phyloP scores from a whole-genome alignment of 345 rosid genomes.

The Carallia brachiata region DNA sequence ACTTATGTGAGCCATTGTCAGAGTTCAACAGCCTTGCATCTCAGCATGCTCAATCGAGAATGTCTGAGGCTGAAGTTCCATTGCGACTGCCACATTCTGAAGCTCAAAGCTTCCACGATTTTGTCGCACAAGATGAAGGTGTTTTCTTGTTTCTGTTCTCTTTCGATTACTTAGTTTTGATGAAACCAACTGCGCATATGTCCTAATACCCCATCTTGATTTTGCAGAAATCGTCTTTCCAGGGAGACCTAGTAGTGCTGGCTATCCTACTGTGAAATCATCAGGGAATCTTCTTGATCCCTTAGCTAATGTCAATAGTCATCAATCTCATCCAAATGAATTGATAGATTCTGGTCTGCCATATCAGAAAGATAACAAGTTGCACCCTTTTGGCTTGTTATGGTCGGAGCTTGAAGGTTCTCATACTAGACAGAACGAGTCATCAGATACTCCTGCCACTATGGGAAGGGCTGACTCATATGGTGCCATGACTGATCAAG shows the following conservation, averaged over 20 bases:
- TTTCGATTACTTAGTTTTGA: neutral
- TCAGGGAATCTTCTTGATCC: constrained; percentile 26
- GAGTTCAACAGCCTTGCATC: constrained; percentile 32
- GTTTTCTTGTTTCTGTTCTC: neutral
- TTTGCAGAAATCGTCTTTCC: constrained; percentile 64
- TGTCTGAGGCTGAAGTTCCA: constrained; percentile 43
- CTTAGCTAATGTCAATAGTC: constrained; percentile 20
- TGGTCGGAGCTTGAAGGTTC: constrained; percentile 64
- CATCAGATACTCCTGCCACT: constrained; percentile 34
- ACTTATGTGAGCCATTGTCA: constrained; percentile 18
- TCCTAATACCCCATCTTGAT: constrained; percentile 11
- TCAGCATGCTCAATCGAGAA: constrained; percentile 37
- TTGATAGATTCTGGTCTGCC: constrained; percentile 29
- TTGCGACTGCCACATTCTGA: constrained; percentile 36
- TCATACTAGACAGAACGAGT: constrained; percentile 33
- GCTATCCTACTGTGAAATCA: constrained; percentile 31
- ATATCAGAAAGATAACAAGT: constrained; percentile 39
- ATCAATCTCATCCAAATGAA: constrained; percentile 32
- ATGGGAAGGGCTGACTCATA: constrained; percentile 32
- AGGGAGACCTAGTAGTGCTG: constrained; percentile 50
- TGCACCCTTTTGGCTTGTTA: constrained; percentile 59
- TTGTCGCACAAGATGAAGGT: constrained; percentile 59
- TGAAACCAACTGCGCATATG: neutral
- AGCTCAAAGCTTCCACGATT: constrained; percentile 41
- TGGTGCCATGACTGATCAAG: constrained; percentile 35